These are phyloP conservation scores for Fusarium newnesense DNA, from an alignment of 2,329 filamentous ascomycete genomes.

Conservation along the genomic window DNA sequence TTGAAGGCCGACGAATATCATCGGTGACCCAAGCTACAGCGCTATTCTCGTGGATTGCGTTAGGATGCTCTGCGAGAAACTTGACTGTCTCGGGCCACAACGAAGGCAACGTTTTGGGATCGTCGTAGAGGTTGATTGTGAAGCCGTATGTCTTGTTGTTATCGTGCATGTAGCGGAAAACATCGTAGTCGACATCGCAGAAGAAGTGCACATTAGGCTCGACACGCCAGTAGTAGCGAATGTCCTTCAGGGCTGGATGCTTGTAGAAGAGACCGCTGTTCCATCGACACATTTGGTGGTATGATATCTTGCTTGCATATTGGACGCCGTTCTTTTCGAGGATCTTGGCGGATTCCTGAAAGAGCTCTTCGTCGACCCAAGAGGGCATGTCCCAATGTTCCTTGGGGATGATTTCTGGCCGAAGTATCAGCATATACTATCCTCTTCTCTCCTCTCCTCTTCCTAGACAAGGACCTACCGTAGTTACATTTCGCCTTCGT, in stretches of 20 bases:
- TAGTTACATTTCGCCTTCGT: conserved; percentile 92
- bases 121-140: conserved; percentile 96
- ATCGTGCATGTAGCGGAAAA: conserved; percentile 98
- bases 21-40: conserved; percentile 91
- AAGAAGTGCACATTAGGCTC: conserved; percentile 99
- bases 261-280: conserved; percentile 99
- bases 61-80: conserved; percentile 86
- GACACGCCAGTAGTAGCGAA: conserved; percentile 97
- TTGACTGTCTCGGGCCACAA: conserved; percentile 97
- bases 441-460: not conserved
- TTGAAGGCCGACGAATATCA: conserved; percentile 77
- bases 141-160: conserved; percentile 99
- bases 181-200: conserved; percentile 97
- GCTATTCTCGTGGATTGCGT: conserved; percentile 84
- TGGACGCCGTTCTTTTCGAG: conserved; percentile 88
- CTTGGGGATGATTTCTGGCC: conserved; percentile 83
- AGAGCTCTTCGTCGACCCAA: conserved; percentile 92
- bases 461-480: conserved; percentile 62
- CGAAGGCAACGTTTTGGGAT: conserved; percentile 83
- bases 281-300: conserved; percentile 99
- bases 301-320: conserved; percentile 88
- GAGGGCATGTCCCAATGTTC: conserved; percentile 93
- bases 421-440: not conserved
- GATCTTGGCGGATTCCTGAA: conserved; percentile 83
- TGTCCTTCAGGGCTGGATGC: conserved; percentile 84